phyloP scores from a whole-genome alignment of 345 rosid genomes.

The Kandelia obovata region DNA sequence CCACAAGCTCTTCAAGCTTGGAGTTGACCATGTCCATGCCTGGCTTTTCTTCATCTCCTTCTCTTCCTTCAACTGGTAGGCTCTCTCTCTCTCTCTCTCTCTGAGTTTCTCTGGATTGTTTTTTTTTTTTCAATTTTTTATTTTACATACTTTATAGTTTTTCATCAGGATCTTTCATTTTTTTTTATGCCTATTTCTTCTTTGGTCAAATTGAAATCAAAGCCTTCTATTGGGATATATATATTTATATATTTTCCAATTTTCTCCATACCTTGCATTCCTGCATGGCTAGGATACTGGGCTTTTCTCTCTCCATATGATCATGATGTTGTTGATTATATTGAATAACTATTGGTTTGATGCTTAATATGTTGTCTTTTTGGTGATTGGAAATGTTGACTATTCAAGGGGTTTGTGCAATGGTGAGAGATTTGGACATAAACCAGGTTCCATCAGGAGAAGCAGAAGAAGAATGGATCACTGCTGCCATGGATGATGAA shows the following conservation, averaged over 20 bases:
- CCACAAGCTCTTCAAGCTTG: conserved; percentile 55
- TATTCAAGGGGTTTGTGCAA: conserved; percentile 17
- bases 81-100: background rate
- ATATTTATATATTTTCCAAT: background rate
- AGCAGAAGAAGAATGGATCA: conserved; percentile 45
- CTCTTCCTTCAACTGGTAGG: conserved; percentile 51
- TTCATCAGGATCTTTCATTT: background rate
- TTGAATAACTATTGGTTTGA: background rate
- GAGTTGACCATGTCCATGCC: conserved; percentile 81
- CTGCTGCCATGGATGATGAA: conserved; percentile 43
- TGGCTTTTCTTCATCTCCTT: conserved; percentile 66
- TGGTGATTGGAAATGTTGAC: background rate
- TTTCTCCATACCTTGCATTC: background rate
- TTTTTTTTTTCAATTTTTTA: background rate
- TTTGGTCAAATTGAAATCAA: background rate
- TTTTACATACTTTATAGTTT: background rate
- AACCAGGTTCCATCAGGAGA: conserved; percentile 52
- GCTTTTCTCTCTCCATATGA: background rate
- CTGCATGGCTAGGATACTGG: conserved; percentile 11
- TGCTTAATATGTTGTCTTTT: background rate
- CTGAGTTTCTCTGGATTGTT: background rate
- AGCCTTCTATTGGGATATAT: background rate
- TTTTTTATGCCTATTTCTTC: background rate
- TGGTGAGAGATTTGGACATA: conserved; percentile 61
- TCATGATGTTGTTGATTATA: background rate